Evolutionary conservation across 176 grass and related monocot genomes (phyloP), one percentile per base, ranked within the genome.

Genomic region (Triticum turgidum): DNA sequence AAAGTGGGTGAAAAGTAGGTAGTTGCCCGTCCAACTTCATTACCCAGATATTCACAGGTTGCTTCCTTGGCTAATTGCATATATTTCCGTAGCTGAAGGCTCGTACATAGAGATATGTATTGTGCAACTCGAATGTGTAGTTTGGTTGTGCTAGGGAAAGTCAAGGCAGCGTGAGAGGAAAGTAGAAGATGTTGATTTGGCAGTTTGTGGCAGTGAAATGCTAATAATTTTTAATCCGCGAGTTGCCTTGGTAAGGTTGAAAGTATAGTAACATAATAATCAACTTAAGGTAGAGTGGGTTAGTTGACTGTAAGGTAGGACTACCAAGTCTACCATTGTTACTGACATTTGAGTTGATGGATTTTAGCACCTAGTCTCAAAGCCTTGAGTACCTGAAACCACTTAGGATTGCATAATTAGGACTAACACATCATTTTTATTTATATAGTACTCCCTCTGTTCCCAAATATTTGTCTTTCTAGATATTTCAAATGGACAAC

Each of bases 11-110:
- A 41, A 51, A 74, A 75, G 37, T 69, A 6, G 3, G 21, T 24
- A 9, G 7, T 1, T 39, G 68, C 13, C 1, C 8, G 52, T 56
- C 29, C 14, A 69, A 45, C 6, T 78, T 69, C 69, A 68, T 35
- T 51, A 51, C 22, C 51, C 30, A 24, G 22, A 75, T 87, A 80
- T 68, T 76, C 77, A 32, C 52, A 76, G 17, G 7, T 52, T 75
- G 72, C 42, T 71, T 42, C 37, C 71, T 47, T 74, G 22, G 41
- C 41, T 20, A 25, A 76, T 32, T 76, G 72, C 24, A 7, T 17
- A 30, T 76, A 76, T 10, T 49, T 75, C 12, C 42, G 30, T 76
- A 51, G 7, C 4, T 76, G 72, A 51, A 76, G 44, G 24, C 24
- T 18, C 24, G 24, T 7, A 30, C 1, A 30, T 30, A 25, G 39